Base-by-base conservation (phyloP, 2,329 filamentous ascomycete species). In the Blastomyces parvus region DNA sequence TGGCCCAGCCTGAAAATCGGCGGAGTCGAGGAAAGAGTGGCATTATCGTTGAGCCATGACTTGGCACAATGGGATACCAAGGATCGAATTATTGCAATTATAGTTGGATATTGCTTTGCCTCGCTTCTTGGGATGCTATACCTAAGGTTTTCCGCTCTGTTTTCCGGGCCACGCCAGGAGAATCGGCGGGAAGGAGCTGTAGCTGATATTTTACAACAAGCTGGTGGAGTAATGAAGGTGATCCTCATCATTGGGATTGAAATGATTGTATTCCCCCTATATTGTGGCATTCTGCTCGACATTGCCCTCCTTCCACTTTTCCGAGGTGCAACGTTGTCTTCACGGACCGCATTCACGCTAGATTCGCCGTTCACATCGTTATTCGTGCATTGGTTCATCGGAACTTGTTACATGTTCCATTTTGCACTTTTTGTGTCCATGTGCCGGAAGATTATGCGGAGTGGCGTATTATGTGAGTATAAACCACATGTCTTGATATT, bases 361-460 rank as follows among this genome's bases (percentile, higher is more conserved):
- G 82, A 86, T 65, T 91, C 88, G 65, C 94, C 94, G 0, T 83
- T 93, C 68, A 97, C 91, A 0, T 96, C 93, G 17, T 85, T 95
- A 17, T 99, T 99, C 74, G 89, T 97, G 61, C 94, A 99, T 74
- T 99, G 94, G 94, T 99, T 99, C 72, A 88, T 97, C 63, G 94
- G 94, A 59, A 99, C 94, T 3, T 96, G 92, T 66, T 99, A 99
- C 76, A 99, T 99, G 95, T 99, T 99, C 78, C 94, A 99, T 74
- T 99, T 99, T 74, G 94, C 94, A 5, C 83, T 99, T 2, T 99
- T 99, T 73, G 94, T 99, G 22, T 95, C 92, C 63, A 97, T 99
- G 92, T 99, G 94, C 76, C 88, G 94, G 66, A 97, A 96, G 79
- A 96, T 97, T 64, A 90, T 99, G 88, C 88, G 94, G 66, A 91